phyloP scores from a whole-genome alignment of 2,329 filamentous ascomycete genomes.

The Fusarium nematophilum region DNA sequence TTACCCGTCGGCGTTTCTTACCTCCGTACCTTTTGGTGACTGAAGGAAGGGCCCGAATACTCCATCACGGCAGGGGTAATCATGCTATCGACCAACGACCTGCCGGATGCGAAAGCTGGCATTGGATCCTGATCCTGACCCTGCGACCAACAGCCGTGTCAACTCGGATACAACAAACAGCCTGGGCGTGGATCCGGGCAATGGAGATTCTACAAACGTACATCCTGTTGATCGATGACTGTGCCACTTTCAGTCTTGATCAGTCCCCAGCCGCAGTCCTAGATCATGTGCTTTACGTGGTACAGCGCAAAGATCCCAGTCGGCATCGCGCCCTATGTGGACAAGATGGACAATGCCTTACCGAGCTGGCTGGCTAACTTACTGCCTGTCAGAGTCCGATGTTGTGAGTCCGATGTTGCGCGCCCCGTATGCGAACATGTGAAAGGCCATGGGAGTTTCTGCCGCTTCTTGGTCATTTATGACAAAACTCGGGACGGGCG shows the following conservation, averaged over 20 bases:
- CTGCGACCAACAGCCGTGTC: slow-evolving; percentile 16
- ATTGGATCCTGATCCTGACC: slow-evolving; percentile 4
- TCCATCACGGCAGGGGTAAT: slow-evolving; percentile 5
- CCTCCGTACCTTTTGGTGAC: no score
- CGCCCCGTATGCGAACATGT: slow-evolving; percentile 20
- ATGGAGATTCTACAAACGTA: slow-evolving; percentile 1
- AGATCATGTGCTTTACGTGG: slow-evolving; percentile 24
- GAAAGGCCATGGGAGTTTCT: slow-evolving; percentile 9
- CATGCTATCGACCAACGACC: slow-evolving; percentile 18
- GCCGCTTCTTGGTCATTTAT: slow-evolving; percentile 18
- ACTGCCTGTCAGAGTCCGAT: neutral
- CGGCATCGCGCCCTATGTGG: neutral
- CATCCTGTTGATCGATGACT: slow-evolving; percentile 33
- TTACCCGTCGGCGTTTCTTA: no score
- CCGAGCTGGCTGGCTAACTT: neutral
- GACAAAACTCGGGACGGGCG: slow-evolving; percentile 24
- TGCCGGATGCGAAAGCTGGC: slow-evolving; percentile 24
- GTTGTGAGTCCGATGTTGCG: neutral
- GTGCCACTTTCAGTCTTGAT: slow-evolving; percentile 22
- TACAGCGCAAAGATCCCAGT: slow-evolving; percentile 16
- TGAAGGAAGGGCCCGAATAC: no score
- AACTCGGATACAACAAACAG: slow-evolving; percentile 15
- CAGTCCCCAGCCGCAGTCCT: slow-evolving; percentile 6
- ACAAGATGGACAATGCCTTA: neutral
- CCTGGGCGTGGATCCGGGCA: neutral